A percentile compares a stretch with the other conserved stretches of the same genome.
These are phyloP conservation scores for Pseudognaphalium luteoalbum DNA, from an alignment of 129 eudicot genomes.

Conservation along the genomic window DNA sequence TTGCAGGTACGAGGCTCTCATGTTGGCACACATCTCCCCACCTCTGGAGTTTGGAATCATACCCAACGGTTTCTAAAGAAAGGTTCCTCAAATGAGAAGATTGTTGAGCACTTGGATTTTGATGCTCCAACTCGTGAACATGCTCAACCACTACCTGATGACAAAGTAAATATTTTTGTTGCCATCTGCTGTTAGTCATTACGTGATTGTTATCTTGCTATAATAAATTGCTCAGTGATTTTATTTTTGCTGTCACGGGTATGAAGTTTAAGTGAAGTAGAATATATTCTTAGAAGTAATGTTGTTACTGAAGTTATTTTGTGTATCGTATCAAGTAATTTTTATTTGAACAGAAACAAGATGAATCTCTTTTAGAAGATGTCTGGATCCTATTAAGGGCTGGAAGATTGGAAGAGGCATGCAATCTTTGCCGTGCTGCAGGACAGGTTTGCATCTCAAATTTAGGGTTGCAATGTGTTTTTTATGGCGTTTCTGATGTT, in stretches of 20 bases:
- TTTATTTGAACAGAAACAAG: conserved; percentile 67
- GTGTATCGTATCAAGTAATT: not conserved
- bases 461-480: conserved; percentile 1
- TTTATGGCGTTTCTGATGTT: conserved; percentile 3
- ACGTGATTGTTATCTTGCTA: not conserved
- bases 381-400: conserved; percentile 85
- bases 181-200: conserved; percentile 1
- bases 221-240: conserved; percentile 3
- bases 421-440: conserved; percentile 90
- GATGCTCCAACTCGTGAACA: conserved; percentile 99
- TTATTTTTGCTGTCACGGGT: not conserved
- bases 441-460: conserved; percentile 72
- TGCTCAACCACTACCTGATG: conserved; percentile 86
- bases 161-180: conserved; percentile 55
- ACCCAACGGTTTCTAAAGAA: conserved; percentile 78
- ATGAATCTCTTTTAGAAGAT: conserved; percentile 95
- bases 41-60: conserved; percentile 94
- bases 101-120: conserved; percentile 86
- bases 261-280: not conserved
- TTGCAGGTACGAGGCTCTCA: conserved; percentile 93
- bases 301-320: not conserved
- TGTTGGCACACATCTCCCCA: conserved; percentile 92
- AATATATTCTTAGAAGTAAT: not conserved
- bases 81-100: conserved; percentile 57
- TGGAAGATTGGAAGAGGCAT: conserved; percentile 94